Evolutionary conservation across 345 rosid genomes (phyloP).

Genomic region (Populus davidiana): DNA sequence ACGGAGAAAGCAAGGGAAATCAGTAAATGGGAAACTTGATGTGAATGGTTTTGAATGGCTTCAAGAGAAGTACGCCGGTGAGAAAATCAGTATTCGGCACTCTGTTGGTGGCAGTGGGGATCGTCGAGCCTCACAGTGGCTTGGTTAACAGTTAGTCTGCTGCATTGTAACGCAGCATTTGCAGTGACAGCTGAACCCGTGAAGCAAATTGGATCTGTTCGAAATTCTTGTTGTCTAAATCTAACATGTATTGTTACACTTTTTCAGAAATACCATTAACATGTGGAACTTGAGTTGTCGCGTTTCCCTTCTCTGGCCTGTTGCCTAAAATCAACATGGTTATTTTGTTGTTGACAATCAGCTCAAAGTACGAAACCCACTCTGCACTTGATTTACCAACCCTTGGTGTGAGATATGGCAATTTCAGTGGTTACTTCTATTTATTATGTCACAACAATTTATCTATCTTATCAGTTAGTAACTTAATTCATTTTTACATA

Average conservation of each 20-base stretch:
- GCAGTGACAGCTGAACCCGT: neutral
- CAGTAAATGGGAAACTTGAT: slow-evolving; percentile 85
- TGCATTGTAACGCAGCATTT: neutral
- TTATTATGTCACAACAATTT: too few species aligned
- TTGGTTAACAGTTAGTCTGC: slow-evolving; percentile 46
- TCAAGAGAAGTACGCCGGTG: slow-evolving; percentile 79
- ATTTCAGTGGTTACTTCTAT: too few species aligned
- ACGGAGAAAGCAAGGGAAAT: slow-evolving; percentile 89
- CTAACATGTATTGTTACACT: neutral
- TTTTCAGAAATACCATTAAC: neutral
- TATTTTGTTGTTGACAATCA: too few species aligned
- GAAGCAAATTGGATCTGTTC: neutral
- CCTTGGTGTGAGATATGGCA: too few species aligned
- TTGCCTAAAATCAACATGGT: neutral
- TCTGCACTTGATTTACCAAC: too few species aligned
- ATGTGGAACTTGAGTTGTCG: neutral
- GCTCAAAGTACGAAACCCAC: too few species aligned
- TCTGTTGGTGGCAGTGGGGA: slow-evolving; percentile 88
- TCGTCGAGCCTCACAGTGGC: slow-evolving; percentile 91
- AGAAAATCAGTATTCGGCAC: slow-evolving; percentile 80
- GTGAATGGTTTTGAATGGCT: slow-evolving; percentile 85
- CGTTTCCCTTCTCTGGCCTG: neutral
- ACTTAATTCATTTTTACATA: too few species aligned
- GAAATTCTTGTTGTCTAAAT: neutral
- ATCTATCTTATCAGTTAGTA: too few species aligned